Base-by-base conservation (phyloP, 345 rosid species). In the Pseudoturritis turrita region DNA sequence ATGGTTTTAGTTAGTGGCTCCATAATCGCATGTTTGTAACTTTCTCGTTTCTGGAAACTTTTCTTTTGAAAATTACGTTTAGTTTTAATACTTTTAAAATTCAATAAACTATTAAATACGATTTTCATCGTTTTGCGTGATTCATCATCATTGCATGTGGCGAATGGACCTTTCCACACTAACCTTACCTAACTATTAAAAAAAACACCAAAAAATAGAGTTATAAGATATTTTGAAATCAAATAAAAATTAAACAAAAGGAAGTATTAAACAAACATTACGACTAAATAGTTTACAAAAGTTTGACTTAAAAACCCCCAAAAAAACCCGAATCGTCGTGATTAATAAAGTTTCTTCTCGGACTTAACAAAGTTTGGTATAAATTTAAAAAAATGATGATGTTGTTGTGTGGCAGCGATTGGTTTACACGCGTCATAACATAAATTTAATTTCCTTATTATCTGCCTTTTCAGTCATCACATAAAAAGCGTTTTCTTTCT, bases 361-460 rank as follows among this genome's bases (percentile, higher is more conserved):
- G 65, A 64, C 52, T 64, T 33, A 10, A 12, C 36, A 53, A 71
- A 53, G 28, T 44, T 62, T 62, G 55, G 62, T 36, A 26, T 4
- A 33, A 31, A 31, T 31, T 6, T 3, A 28, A 28, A 4, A 58
- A 50, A 60, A 23, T 40, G 55, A 41, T 72, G 70, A 46, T 28
- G 26, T 21, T 9, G 39, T 44, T 23, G 51, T 17, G 41, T 8
- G 14, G 31, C 9, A 56, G 43, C 72, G 60, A 45, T 21, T 47
- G 52, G 26, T 15, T 15, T n/a, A 49, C 77, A 73, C 77, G 72
- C 41, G 77, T 65, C 72, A 19, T 54, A 19, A 31, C 43, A 51
- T 43, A 2, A 19, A 15, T 53, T 54, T 14, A 18, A 8, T 41
- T 53, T 72, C 11, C 13, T 25, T 36, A 43, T 33, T 13, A 36